These are phyloP conservation scores for Suillus fuscotomentosus DNA, from an alignment of 768 basidiomycete genomes.

Conservation along the genomic window DNA sequence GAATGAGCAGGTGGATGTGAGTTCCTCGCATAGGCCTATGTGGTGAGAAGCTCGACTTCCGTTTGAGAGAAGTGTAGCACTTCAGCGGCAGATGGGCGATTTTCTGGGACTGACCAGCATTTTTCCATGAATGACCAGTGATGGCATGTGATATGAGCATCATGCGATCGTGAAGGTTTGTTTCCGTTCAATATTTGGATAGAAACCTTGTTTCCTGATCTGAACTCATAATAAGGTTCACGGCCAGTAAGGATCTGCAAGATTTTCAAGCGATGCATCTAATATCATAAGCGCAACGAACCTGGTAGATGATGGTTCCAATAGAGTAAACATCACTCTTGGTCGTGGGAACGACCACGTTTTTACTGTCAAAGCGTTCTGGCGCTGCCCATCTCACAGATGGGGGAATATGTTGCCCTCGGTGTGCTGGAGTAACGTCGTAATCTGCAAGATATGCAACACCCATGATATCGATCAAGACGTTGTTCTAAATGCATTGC, in stretches of 20 bases:
- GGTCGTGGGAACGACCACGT: neutral
- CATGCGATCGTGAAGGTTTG: constrained; percentile 2
- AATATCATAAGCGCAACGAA: neutral
- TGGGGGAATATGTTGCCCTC: neutral
- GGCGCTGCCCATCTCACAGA: constrained; percentile 10
- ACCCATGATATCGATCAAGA: constrained; percentile 1
- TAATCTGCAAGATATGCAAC: constrained; percentile 6
- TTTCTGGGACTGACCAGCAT: constrained; percentile 7
- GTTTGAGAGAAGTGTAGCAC: neutral
- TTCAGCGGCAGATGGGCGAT: neutral
- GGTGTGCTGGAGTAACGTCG: neutral
- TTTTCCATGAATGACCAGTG: constrained; percentile 7
- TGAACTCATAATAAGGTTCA: constrained; percentile 5
- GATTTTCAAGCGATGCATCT: neutral
- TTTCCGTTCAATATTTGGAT: neutral
- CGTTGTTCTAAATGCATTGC: constrained; percentile 4
- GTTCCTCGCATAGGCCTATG: neutral
- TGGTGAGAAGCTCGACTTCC: neutral
- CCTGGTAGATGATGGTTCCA: constrained; percentile 4
- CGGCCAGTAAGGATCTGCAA: constrained; percentile 7
- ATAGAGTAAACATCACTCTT: constrained; percentile 9
- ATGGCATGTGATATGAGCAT: neutral
- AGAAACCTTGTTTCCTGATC: neutral
- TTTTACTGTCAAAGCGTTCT: neutral
- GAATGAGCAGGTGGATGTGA: neutral